These are phyloP conservation scores for Hypoxylon cercidicola DNA, from an alignment of 495 filamentous ascomycete genomes.

Conservation along the genomic window DNA sequence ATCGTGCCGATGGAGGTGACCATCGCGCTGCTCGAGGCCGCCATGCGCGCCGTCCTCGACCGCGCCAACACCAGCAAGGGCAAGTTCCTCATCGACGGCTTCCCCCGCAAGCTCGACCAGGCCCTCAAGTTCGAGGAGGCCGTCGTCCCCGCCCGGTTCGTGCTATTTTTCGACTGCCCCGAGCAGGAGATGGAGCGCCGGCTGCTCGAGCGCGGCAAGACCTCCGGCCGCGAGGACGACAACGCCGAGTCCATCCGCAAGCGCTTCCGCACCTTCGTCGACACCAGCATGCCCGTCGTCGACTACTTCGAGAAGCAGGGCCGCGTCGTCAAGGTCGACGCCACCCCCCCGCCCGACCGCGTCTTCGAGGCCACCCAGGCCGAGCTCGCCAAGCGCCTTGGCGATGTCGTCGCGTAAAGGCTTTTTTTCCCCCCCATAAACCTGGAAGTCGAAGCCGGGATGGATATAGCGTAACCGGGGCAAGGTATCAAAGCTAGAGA, in stretches of 20 bases:
- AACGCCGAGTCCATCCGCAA: slow-evolving; percentile 96
- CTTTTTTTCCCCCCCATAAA: no score
- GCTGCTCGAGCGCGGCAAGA: slow-evolving; percentile 89
- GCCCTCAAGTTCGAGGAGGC: slow-evolving; percentile 90
- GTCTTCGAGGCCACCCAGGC: slow-evolving; percentile 77
- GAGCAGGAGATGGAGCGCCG: slow-evolving; percentile 87
- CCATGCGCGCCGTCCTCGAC: slow-evolving; percentile 75
- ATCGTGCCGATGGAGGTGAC: slow-evolving; percentile 99
- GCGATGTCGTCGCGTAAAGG: slow-evolving; percentile 25
- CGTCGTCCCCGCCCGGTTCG: slow-evolving; percentile 83
- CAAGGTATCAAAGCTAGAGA: no score
- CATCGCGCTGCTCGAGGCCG: slow-evolving; percentile 90
- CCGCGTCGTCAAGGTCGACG: slow-evolving; percentile 81
- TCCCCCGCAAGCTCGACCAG: slow-evolving; percentile 97
- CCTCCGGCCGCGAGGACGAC: slow-evolving; percentile 88
- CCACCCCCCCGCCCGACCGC: slow-evolving; percentile 71
- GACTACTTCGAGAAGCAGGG: slow-evolving; percentile 79
- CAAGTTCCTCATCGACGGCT: slow-evolving; percentile 91
- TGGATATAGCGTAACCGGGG: no score
- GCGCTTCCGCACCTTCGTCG: slow-evolving; percentile 90
- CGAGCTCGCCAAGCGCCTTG: slow-evolving; percentile 49
- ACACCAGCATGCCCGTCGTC: slow-evolving; percentile 97
- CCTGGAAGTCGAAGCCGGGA: no score
- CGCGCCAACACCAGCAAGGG: slow-evolving; percentile 47
- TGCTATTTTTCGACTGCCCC: slow-evolving; percentile 90